phyloP scores from a whole-genome alignment of 2,329 filamentous ascomycete species.

The Talaromyces atroroseus region DNA sequence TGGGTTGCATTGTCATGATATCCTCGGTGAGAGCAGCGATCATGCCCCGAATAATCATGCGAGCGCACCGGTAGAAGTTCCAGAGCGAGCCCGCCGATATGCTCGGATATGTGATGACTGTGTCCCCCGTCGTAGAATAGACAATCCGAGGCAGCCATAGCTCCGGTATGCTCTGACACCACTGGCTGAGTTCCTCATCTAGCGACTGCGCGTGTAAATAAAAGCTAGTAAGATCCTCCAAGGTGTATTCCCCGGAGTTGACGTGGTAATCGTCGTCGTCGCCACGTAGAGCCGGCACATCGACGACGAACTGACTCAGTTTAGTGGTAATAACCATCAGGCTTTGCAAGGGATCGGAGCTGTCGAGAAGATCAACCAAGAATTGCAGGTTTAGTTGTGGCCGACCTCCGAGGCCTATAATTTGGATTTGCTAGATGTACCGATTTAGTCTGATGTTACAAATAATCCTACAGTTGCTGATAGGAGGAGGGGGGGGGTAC shows the following conservation, averaged over 20 bases:
- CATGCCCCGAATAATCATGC: conserved; percentile 28
- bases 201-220: conserved; percentile 22
- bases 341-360: conserved; percentile 26
- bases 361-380: conserved; percentile 22
- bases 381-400: conserved; percentile 27
- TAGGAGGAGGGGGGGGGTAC: conserved; percentile 12
- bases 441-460: too few species aligned
- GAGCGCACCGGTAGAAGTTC: conserved; percentile 32
- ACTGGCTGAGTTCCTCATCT: conserved; percentile 27
- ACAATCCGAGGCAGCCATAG: conserved; percentile 30
- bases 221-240: conserved; percentile 18
- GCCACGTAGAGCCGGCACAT: conserved; percentile 9
- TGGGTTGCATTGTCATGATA: background rate
- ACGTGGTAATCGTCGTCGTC: background rate
- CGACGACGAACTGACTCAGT: conserved; percentile 25
- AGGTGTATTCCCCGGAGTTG: background rate
- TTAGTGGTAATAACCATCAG: conserved; percentile 28
- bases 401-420: conserved; percentile 28
- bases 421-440: conserved; percentile 27
- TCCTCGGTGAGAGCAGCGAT: conserved; percentile 22
- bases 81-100: conserved; percentile 26
- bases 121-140: conserved; percentile 24
- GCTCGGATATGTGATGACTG: conserved; percentile 29
- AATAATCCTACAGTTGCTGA: too few species aligned
- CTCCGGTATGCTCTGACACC: conserved; percentile 27